These are phyloP conservation scores for Lentinula sp. DNA, from an alignment of 768 basidiomycete species.

Conservation along the genomic window DNA sequence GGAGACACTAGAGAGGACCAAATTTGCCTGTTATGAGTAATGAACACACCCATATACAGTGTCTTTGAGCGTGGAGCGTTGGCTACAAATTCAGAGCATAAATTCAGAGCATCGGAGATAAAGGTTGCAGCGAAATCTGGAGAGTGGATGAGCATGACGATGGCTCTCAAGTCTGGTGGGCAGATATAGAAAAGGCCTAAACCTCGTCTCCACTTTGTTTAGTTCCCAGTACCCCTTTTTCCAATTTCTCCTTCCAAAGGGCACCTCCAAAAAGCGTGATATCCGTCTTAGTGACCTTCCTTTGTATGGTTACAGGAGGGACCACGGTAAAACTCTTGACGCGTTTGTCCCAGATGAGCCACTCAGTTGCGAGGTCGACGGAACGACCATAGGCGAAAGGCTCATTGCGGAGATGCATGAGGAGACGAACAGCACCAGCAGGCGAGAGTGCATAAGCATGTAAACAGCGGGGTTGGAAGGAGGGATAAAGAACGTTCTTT, in stretches of 20 bases:
- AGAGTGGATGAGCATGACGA: too few relatives aligned
- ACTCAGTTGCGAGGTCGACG: conserved; percentile 43
- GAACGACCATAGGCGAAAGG: conserved; percentile 49
- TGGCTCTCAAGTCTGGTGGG: too few relatives aligned
- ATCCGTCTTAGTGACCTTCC: conserved; percentile 34
- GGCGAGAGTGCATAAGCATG: conserved; percentile 42
- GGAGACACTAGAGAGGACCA: too few relatives aligned
- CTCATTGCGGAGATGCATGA: conserved; percentile 32
- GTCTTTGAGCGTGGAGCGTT: too few relatives aligned
- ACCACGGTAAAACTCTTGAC: conserved; percentile 39
- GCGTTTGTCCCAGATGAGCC: conserved; percentile 36
- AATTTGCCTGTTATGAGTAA: too few relatives aligned
- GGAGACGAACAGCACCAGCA: conserved; percentile 33
- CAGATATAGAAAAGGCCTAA: neutral
- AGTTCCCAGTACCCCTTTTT: conserved; percentile 29
- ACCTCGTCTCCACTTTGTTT: conserved; percentile 4
- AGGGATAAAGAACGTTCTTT: conserved; percentile 30
- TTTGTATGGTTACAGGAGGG: conserved; percentile 39
- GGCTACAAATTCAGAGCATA: too few relatives aligned
- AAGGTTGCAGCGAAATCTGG: too few relatives aligned
- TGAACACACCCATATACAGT: too few relatives aligned
- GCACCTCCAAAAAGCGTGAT: conserved; percentile 31
- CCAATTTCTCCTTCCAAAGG: conserved; percentile 31
- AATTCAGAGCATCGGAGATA: too few relatives aligned
- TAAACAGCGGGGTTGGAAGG: conserved; percentile 40